Percentiles rank a stretch among this genome's conserved stretches.
These are phyloP conservation scores for Nemania sp. DNA, from an alignment of 2,329 filamentous ascomycete genomes.

Conservation along the genomic window DNA sequence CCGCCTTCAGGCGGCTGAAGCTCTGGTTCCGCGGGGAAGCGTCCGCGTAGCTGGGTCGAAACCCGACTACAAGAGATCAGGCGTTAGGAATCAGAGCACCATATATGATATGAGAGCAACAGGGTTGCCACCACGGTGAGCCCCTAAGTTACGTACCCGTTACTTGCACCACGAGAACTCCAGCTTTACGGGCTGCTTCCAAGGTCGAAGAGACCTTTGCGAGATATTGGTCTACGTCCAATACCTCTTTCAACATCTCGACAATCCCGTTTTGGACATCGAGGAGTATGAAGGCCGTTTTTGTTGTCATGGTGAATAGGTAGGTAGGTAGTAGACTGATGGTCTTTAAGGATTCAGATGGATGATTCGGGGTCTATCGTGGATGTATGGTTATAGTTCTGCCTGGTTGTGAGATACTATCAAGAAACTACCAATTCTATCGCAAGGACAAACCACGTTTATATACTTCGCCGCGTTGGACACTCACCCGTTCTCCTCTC, in stretches of 20 bases:
- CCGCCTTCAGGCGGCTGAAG: constrained; percentile 25
- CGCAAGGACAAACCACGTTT: background rate
- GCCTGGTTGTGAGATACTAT: background rate
- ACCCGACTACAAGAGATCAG: constrained; percentile 25
- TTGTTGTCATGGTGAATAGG: constrained; percentile 30
- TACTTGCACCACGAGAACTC: constrained; percentile 42
- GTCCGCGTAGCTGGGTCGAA: constrained; percentile 42
- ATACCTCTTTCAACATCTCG: constrained; percentile 24
- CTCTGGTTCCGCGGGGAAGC: constrained; percentile 34
- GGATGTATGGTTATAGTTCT: background rate
- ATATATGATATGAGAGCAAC: background rate
- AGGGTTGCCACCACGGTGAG: background rate
- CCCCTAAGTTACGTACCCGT: constrained; percentile 28
- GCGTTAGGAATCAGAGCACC: background rate
- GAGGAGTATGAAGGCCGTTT: constrained; percentile 43
- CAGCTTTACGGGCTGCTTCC: constrained; percentile 34
- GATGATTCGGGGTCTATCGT: background rate
- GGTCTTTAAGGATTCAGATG: background rate
- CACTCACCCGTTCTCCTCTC: background rate
- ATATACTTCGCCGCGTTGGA: constrained; percentile 4
- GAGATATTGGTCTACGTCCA: constrained; percentile 33
- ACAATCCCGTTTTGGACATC: constrained; percentile 43
- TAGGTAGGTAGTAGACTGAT: background rate
- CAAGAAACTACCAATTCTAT: background rate
- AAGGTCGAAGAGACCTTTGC: constrained; percentile 30